Evolutionary conservation across 1,284 basidiomycete species (phyloP).

Genomic region (Tranzscheliella williamsii): DNA sequence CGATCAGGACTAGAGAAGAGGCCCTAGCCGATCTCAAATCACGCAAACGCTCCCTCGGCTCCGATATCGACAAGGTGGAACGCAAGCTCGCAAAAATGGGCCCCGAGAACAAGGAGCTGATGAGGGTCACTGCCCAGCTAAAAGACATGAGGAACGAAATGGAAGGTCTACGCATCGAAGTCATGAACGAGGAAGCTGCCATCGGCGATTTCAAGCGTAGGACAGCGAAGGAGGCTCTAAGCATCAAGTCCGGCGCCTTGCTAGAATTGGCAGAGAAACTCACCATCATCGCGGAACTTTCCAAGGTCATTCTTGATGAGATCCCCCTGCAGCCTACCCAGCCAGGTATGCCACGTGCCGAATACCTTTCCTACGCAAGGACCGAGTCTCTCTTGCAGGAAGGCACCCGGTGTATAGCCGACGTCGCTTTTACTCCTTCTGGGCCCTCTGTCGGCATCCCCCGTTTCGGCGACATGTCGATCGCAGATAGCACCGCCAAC

Average conservation of each 20-base stretch:
- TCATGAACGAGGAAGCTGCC: constrained; percentile 79
- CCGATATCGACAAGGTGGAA: constrained; percentile 83
- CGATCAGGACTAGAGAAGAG: constrained; percentile 82
- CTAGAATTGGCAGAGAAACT: constrained; percentile 85
- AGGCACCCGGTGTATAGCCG: constrained; percentile 45
- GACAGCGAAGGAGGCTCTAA: constrained; percentile 73
- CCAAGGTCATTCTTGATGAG: constrained; percentile 78
- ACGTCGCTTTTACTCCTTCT: constrained; percentile 45
- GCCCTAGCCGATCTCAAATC: constrained; percentile 75
- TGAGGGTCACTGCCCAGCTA: constrained; percentile 74
- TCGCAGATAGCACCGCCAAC: constrained; percentile 20
- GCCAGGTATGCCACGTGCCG: constrained; percentile 75
- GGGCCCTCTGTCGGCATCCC: constrained; percentile 31
- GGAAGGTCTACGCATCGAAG: constrained; percentile 74
- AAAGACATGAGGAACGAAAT: constrained; percentile 79
- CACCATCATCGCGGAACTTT: constrained; percentile 79
- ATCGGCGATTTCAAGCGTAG: constrained; percentile 83
- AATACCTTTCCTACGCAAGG: constrained; percentile 66
- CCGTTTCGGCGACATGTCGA: constrained; percentile 20
- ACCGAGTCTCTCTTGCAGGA: constrained; percentile 50
- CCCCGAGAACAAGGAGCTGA: constrained; percentile 81
- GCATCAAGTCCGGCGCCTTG: constrained; percentile 83
- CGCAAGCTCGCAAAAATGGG: constrained; percentile 88
- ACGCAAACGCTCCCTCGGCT: constrained; percentile 70
- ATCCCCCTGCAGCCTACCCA: constrained; percentile 78